Base-by-base conservation (phyloP, 306 rosid species). In the Dalbergia cultrata region DNA sequence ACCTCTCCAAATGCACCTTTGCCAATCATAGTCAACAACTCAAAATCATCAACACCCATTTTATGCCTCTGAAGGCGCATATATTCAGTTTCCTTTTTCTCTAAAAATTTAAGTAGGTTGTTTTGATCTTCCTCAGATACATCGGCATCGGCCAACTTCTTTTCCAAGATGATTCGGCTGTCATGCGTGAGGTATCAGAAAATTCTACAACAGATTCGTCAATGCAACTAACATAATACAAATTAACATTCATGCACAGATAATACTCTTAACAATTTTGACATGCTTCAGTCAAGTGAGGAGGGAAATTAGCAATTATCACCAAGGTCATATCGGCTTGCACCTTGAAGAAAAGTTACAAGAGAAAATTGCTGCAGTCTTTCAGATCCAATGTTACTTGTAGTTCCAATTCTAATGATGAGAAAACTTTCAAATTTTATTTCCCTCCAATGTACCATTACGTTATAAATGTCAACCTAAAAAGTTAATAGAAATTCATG, bases 1-100 rank as follows among this genome's bases (percentile, higher is more conserved):
- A 95, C 99, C 99, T 95, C 99, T 58, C 99, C 99, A 82, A 95
- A 95, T 79, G 99, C 99, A 72, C 99, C 99, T 87, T 93, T 95
- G 67, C 99, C 99, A 45, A 95, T 93, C 95, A 95, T 95, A 61
- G 98, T 91, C 85, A 95, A 79, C 83, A 95, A 69, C 85, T 92
- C 98, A 44, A 95, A 95, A 84, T 95, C 98, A 77, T 93, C 97
- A 62, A 90, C 96, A 3, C 99, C 99, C 98, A 95, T 95, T 81
- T 95, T 95, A 85, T 95, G 99, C 87, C 99, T 93, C 80, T 95
- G 98, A 70, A 95, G 92, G 53, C 99, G 97, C 98, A 95, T 95
- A 71, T 95, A 95, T 72, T 95, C 99, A 0, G 99, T 93, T 85
- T 95, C 99, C 82, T 95, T 95, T 85, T 95, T 93, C 93, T 91